phyloP scores from a whole-genome alignment of 306 rosid species.

The Acacia melanoxylon region DNA sequence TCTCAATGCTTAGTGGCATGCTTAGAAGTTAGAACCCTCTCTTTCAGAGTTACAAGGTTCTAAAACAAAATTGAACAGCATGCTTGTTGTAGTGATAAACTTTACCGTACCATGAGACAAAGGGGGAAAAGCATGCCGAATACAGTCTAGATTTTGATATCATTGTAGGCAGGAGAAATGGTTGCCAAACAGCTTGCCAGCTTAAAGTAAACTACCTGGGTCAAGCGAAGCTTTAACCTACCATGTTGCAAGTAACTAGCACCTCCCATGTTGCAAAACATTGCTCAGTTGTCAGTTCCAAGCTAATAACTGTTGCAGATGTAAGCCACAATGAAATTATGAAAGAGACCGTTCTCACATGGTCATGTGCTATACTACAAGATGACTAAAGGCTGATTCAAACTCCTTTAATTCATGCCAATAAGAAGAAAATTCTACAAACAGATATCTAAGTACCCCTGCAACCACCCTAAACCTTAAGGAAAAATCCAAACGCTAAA shows the following conservation, averaged over 20 bases:
- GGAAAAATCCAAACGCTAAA: background rate
- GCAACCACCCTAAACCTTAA: background rate
- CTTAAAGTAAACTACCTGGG: background rate
- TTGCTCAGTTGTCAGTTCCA: too few species aligned
- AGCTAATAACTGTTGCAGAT: too few species aligned
- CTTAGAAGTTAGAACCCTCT: background rate
- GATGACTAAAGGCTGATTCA: too few species aligned
- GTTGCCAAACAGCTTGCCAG: background rate
- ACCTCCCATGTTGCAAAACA: too few species aligned
- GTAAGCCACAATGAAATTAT: too few species aligned
- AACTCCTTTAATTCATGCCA: too few species aligned
- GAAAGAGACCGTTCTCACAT: too few species aligned
- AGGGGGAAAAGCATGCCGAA: background rate
- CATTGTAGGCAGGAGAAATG: background rate
- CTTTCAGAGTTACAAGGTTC: background rate
- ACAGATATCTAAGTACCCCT: background rate
- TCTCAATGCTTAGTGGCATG: background rate
- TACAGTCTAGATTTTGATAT: background rate
- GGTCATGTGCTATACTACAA: too few species aligned
- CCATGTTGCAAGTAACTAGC: too few species aligned
- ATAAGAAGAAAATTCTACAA: background rate
- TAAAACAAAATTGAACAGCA: conserved; percentile 10
- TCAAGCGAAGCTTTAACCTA: background rate
- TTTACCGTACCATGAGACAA: background rate
- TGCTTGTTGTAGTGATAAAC: background rate